Conservation (phyloP, 352 stramenopile genomes). For the Phytophthora multivora region DNA sequence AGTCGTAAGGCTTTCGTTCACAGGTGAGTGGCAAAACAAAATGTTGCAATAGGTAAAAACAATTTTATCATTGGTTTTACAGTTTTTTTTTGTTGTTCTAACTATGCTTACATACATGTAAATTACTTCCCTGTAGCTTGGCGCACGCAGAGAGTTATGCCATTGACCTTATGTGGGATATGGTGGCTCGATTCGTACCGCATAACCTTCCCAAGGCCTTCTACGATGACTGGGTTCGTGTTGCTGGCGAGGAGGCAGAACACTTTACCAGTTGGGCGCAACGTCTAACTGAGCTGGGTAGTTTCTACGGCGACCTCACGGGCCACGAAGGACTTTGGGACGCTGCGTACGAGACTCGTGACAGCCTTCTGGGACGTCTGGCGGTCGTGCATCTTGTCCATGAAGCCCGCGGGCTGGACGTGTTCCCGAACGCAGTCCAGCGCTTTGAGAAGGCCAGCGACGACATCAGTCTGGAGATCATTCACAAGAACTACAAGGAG, state of each 20-base stretch:
- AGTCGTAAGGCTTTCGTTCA: constrained; percentile 60
- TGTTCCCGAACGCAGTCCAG: constrained; percentile 50
- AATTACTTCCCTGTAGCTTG: constrained; percentile 25
- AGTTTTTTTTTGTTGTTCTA: not conserved
- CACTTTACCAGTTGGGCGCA: constrained; percentile 59
- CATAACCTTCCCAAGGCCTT: constrained; percentile 52
- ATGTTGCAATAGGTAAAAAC: not conserved
- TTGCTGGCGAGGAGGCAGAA: constrained; percentile 53
- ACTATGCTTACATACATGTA: no score
- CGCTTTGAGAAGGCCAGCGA: constrained; percentile 56
- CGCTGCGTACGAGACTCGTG: constrained; percentile 49
- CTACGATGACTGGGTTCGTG: constrained; percentile 65
- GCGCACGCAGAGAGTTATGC: constrained; percentile 64
- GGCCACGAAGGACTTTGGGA: constrained; percentile 62
- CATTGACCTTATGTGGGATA: constrained; percentile 74
- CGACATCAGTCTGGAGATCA: constrained; percentile 40
- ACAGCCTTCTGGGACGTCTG: constrained; percentile 42
- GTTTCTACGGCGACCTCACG: constrained; percentile 54
- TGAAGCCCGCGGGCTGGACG: constrained; percentile 62
- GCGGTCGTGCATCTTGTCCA: constrained; percentile 65
- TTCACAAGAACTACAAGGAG: constrained; percentile 57
- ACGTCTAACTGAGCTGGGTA: constrained; percentile 49
- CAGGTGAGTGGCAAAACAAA: constrained; percentile 10
- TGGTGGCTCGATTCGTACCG: constrained; percentile 54
- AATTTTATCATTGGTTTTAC: not conserved